Evolutionary conservation across 352 stramenopile genomes (phyloP), one percentile per base, ranked within the genome.

Genomic region (Phytophthora hybrid): DNA sequence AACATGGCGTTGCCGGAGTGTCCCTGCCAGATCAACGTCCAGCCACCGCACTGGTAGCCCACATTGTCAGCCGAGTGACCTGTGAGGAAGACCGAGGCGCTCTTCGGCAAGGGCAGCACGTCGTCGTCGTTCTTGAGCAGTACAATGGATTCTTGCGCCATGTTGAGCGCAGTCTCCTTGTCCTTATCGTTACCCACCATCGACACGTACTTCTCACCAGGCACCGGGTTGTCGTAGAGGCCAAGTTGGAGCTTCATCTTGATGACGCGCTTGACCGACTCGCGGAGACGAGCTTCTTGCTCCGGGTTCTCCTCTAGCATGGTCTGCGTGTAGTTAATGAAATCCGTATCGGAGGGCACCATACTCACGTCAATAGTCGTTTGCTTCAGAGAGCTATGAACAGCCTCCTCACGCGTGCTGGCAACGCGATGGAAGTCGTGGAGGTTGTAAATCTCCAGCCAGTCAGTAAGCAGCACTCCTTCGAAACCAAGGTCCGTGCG

Each of bases 311-410:
- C 47, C 44, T 88, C 37, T 14, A 92, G 70, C 59, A 91, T 79
- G 11, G 34, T 59, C 34, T 81, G 77, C 2, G 55, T 71, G 10
- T 85, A 73, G 11, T 87, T 74, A 31, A 94, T 84, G 51, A 88
- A 85, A 16, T 80, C 46, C 1, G 76, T 71, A 51, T 82, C 66
- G 13, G 59, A 57, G 23, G 23, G 23, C 23, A 96, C 88, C 93
- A 98, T 98, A 63, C 85, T 96, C 84, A 98, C 95, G 56, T 98
- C 93, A 37, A 98, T 80, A 16, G 81, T 85, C 9, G 90, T 95
- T 34, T 95, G 79, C 37, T 64, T 56, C 9, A 98, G 79, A 31
- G 88, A 78, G 49, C 90, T 80, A 3, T 74, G 66, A 0, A 94
- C 74, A 5, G 92, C 89, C 16, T 93, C 77, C 4, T 82, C 71